These are phyloP conservation scores for Polyporus arcularius DNA, from an alignment of 768 basidiomycete genomes.

Conservation along the genomic window DNA sequence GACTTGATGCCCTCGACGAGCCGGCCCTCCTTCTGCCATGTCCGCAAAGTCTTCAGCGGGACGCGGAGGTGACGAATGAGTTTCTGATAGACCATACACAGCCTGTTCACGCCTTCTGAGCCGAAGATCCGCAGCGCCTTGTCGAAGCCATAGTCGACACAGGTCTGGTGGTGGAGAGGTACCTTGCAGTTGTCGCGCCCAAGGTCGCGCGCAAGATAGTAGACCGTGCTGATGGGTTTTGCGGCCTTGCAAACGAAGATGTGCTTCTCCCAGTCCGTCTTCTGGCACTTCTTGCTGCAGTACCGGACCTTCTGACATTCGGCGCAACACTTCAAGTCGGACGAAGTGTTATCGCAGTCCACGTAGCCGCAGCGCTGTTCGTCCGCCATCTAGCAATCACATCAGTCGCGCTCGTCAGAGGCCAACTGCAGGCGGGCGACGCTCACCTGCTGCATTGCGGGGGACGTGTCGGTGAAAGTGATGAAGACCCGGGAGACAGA, in stretches of 20 bases:
- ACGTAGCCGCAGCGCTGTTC: no score
- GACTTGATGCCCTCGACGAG: slow-evolving; percentile 37
- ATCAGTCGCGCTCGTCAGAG: no score
- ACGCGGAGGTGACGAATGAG: slow-evolving; percentile 16
- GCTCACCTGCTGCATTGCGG: no score
- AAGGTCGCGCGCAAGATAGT: slow-evolving; percentile 31
- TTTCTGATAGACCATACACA: slow-evolving; percentile 25
- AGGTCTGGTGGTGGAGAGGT: slow-evolving; percentile 36
- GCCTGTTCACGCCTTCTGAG: no score
- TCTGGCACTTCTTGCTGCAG: slow-evolving; percentile 36
- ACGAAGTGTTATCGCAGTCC: neutral
- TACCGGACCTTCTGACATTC: slow-evolving; percentile 30
- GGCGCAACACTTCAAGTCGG: neutral
- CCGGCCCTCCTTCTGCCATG: slow-evolving; percentile 23
- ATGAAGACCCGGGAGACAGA: no score
- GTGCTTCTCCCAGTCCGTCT: slow-evolving; percentile 32
- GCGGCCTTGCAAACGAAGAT: slow-evolving; percentile 35
- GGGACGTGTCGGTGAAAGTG: no score
- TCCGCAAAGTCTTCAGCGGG: slow-evolving; percentile 19
- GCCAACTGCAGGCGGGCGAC: neutral
- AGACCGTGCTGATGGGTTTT: slow-evolving; percentile 31
- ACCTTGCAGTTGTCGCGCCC: slow-evolving; percentile 16
- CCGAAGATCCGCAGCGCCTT: slow-evolving; percentile 32
- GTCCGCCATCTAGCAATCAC: no score
- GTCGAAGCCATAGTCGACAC: slow-evolving; percentile 38